A percentile compares a stretch with the other conserved stretches of the same genome.
Evolutionary conservation across 257 asterid species (phyloP).

Genomic region (Nicotiana undulata): DNA sequence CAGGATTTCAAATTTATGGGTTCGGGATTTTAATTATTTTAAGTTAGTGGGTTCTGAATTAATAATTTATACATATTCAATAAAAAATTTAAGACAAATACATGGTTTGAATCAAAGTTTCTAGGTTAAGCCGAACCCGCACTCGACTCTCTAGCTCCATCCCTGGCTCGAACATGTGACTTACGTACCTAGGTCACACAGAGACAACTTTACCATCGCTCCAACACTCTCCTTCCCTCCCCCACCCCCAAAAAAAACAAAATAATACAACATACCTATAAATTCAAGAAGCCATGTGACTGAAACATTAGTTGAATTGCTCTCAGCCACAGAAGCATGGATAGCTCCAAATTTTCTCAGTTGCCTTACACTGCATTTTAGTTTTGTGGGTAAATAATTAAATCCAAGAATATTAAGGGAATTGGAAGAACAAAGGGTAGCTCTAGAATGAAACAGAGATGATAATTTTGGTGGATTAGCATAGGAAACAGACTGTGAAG

Average conservation of each 20-base stretch:
- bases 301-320: conserved; percentile 23
- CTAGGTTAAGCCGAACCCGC: no score
- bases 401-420: conserved; percentile 40
- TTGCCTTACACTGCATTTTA: conserved; percentile 28
- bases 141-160: no score
- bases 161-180: no score
- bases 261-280: conserved; percentile 31
- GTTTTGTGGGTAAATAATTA: conserved; percentile 37
- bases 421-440: conserved; percentile 16
- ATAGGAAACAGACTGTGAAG: conserved; percentile 6
- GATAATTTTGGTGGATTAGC: background rate
- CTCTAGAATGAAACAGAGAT: conserved; percentile 17
- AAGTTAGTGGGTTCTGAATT: no score
- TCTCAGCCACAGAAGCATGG: conserved; percentile 40
- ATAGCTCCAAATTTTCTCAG: conserved; percentile 42
- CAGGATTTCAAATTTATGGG: no score
- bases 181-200: no score
- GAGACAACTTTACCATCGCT: no score
- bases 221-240: no score
- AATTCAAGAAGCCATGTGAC: conserved; percentile 79
- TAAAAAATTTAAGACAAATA: no score
- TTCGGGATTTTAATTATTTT: no score
- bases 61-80: no score
- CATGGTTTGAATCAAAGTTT: no score
- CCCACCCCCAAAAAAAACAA: background rate